phyloP scores from a whole-genome alignment of 169 alveolate species.

The Plasmodium chabaudi region DNA sequence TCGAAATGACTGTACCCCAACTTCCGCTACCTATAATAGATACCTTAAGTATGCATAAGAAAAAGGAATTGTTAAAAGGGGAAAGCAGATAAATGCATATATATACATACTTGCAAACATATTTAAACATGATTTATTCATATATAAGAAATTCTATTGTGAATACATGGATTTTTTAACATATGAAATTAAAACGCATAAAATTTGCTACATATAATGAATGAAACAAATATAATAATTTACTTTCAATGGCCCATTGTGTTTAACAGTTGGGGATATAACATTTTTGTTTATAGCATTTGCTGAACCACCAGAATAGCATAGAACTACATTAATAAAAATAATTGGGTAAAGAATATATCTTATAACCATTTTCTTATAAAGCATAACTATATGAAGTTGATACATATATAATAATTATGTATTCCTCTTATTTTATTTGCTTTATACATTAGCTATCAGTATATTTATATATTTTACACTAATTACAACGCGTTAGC shows the following conservation, averaged over 20 bases:
- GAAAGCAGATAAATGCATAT: neutral
- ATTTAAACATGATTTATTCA: too few relatives aligned
- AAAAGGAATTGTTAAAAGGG: neutral
- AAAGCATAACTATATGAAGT: neutral
- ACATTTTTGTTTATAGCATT: conserved; percentile 10
- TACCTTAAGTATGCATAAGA: conserved; percentile 75
- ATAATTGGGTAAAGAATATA: conserved; percentile 16
- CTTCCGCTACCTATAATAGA: conserved; percentile 90
- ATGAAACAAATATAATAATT: neutral
- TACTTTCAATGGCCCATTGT: conserved; percentile 27
- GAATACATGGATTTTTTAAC: too few relatives aligned
- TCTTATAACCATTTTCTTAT: conserved; percentile 33
- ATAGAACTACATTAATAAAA: conserved; percentile 17
- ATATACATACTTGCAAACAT: neutral
- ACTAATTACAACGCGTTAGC: too few relatives aligned
- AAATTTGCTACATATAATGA: too few relatives aligned
- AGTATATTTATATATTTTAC: too few relatives aligned
- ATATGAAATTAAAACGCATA: too few relatives aligned
- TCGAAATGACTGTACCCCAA: conserved; percentile 92
- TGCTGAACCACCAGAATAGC: conserved; percentile 29
- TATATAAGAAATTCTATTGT: too few relatives aligned
- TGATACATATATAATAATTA: too few relatives aligned
- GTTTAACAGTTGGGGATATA: conserved; percentile 14
- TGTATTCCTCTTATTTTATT: too few relatives aligned
- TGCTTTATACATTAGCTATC: too few relatives aligned